Evolutionary conservation across 495 filamentous ascomycete genomes (phyloP), one percentile per base, ranked within the genome.

Genomic region (Penicillium angulare): DNA sequence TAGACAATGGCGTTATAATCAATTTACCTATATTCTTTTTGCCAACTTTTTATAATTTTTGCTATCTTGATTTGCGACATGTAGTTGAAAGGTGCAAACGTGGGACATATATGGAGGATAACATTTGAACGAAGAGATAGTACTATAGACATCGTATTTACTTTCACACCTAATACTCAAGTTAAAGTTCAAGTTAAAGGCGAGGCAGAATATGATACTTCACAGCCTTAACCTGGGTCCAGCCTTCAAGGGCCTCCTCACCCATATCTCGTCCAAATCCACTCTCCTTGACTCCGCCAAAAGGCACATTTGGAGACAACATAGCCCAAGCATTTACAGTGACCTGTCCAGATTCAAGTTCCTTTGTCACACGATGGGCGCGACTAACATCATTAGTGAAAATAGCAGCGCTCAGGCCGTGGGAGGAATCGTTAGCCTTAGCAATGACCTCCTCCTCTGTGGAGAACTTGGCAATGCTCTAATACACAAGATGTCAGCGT

Each of bases 401-500:
- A 0, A 96, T 65, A 0, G 90, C 88, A 21, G 82, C 82, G 24
- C 88, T 89, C 15, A 97, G 78, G 1, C 92, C 92, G 56, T 95
- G 92, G 0, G 82, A 86, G 1, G 87, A 89, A 64, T 89, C 81
- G 60, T 96, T 97, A 18, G 92, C 92, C 64, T 87, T 78, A 35
- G 77, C 72, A 20, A 96, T 71, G 0, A 88, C 92, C 49, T 97
- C 89, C 29, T 86, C 86, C 59, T 97, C 92, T 0, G 81, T 86
- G 61, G 82, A 82, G 73, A 96, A 96, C 8, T 60, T 60, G 27
- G 61, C 52, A 20, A 66, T 67, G 33, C 61, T 60, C 63, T 66
- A 13, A 27, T 22, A 13, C 1, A 20, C 7, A 3, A 16, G 24
- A 21, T 36, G 16, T 51, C 32, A 55, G 50, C 43, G 22, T 21